These are phyloP conservation scores for Aspergillus pseudotamarii DNA, from an alignment of 2,329 filamentous ascomycete species.

Conservation along the genomic window DNA sequence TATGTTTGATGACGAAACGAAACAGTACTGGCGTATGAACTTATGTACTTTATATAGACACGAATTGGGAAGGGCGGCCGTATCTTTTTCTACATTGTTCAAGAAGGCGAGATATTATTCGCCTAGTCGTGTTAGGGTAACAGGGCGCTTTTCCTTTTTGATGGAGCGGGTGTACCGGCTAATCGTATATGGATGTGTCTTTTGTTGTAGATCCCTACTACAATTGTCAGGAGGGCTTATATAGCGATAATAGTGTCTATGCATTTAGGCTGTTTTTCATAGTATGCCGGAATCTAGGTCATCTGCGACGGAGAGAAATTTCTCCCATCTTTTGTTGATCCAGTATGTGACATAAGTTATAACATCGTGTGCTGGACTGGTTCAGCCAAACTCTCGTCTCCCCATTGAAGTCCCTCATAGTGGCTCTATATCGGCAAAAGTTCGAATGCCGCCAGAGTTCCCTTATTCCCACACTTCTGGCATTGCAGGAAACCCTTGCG, in stretches of 20 bases:
- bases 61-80: neutral
- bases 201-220: neutral
- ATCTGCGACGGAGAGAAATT: neutral
- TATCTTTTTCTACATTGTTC: neutral
- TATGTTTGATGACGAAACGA: slow-evolving; percentile 5
- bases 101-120: neutral
- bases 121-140: neutral
- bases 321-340: neutral
- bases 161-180: neutral
- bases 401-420: neutral
- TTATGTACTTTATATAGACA: slow-evolving; percentile 14
- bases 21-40: slow-evolving; percentile 5
- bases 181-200: neutral
- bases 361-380: neutral
- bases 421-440: neutral
- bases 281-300: neutral
- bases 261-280: neutral
- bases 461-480: neutral
- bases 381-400: neutral
- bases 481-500: neutral
- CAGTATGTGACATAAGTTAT: neutral
- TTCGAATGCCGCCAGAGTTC: neutral
- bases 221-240: neutral
- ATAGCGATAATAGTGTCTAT: neutral
- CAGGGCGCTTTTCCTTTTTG: neutral